Evolutionary conservation across 2,329 filamentous ascomycete species (phyloP).

Genomic region (Monosporascus cannonballus): DNA sequence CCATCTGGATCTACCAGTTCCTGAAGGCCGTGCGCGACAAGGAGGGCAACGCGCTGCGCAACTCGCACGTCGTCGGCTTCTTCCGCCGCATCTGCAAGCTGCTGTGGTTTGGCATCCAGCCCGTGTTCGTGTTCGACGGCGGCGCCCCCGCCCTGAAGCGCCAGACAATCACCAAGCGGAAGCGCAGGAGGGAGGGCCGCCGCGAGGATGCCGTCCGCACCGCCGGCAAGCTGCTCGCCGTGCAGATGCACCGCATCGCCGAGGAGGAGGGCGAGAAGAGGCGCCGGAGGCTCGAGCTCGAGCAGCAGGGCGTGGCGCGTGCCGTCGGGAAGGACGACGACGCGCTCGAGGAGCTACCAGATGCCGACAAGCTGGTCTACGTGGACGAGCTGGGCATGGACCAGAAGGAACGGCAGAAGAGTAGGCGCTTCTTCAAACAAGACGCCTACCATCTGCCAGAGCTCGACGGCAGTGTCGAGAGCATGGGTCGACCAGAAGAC

Average conservation of each 20-base stretch:
- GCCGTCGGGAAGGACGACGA: slow-evolving; percentile 34
- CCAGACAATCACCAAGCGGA: slow-evolving; percentile 77
- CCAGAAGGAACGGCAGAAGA: slow-evolving; percentile 65
- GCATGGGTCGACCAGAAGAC: slow-evolving; percentile 87
- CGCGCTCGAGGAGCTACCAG: slow-evolving; percentile 62
- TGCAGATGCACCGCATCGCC: slow-evolving; percentile 87
- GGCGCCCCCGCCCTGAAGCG: slow-evolving; percentile 87
- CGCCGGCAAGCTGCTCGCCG: slow-evolving; percentile 81
- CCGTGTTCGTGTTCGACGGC: slow-evolving; percentile 97
- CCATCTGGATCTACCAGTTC: slow-evolving; percentile 99
- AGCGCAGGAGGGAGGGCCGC: slow-evolving; percentile 75
- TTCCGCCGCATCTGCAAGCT: slow-evolving; percentile 98
- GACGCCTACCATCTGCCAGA: slow-evolving; percentile 95
- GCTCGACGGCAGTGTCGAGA: slow-evolving; percentile 68
- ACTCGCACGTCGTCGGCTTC: slow-evolving; percentile 94
- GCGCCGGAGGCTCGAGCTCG: slow-evolving; percentile 40
- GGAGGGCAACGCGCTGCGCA: slow-evolving; percentile 92
- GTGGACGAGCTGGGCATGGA: slow-evolving; percentile 85
- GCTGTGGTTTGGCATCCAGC: slow-evolving; percentile 91
- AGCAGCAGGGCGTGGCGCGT: slow-evolving; percentile 29
- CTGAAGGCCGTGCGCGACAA: slow-evolving; percentile 98
- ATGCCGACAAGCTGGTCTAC: slow-evolving; percentile 69
- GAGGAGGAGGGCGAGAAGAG: slow-evolving; percentile 75
- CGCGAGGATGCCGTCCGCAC: slow-evolving; percentile 90
- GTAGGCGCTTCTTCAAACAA: slow-evolving; percentile 77